Percentiles rank a stretch among this genome's conserved stretches.
Evolutionary conservation across 177 flowering plant genomes (phyloP).

Genomic region (Telopea speciosissima): DNA sequence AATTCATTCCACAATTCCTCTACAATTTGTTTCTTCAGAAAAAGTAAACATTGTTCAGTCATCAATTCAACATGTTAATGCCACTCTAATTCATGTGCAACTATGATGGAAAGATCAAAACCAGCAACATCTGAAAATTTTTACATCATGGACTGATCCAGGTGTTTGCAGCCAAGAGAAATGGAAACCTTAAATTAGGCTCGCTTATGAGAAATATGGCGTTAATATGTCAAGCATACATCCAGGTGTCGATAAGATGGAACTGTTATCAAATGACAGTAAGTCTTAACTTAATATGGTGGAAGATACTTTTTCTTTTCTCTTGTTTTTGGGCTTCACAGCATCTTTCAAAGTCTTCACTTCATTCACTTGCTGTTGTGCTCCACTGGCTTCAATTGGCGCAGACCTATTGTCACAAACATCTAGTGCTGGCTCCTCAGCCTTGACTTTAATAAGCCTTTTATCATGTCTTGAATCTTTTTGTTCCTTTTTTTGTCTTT

Average conservation of each 20-base stretch:
- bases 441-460: conserved; percentile 11
- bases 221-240: not conserved
- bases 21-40: no score
- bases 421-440: conserved; percentile 15
- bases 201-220: not conserved
- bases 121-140: not conserved
- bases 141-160: not conserved
- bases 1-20: no score
- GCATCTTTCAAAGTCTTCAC: conserved; percentile 60
- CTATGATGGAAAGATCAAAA: not conserved
- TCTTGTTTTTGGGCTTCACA: conserved; percentile 63
- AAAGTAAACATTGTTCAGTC: not conserved
- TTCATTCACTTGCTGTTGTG: conserved; percentile 13
- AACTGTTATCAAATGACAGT: not conserved
- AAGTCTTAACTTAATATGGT: not conserved
- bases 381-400: conserved; percentile 17
- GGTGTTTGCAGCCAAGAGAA: not conserved
- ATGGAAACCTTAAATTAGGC: not conserved
- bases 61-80: not conserved
- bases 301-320: conserved; percentile 41
- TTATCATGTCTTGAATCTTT: conserved; percentile 14
- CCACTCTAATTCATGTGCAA: not conserved
- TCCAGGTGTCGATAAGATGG: not conserved
- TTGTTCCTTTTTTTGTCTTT: conserved; percentile 7
- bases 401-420: conserved; percentile 8